Base-by-base conservation (phyloP, 2,329 filamentous ascomycete species). In the Tolypocladium paradoxum region DNA sequence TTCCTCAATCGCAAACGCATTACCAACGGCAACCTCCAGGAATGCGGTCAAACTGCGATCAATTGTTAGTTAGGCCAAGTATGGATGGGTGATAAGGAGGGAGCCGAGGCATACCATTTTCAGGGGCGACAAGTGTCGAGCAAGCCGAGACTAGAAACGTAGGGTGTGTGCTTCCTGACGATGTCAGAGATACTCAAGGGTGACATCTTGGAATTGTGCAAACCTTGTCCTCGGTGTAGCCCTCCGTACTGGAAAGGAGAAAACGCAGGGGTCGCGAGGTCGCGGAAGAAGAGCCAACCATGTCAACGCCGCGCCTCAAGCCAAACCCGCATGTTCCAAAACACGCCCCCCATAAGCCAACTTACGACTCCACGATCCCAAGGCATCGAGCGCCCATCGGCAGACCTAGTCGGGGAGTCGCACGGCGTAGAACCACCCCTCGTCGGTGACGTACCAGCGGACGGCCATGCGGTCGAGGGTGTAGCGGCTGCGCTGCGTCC, bases 361-460 rank as follows among this genome's bases (percentile, higher is more conserved):
- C 38, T 24, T 40, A 22, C 20, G 8, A 24, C 2, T 22, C 38
- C 16, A 3, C 43, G 6, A 16, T n/a, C 3, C 43, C 27, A 27
- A 43, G 22, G 22, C 7, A 16, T 24, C 20, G 7, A 27, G 6
- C 14, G 18, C 27, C 6, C 40, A 43, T 14, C 20, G 3, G 34
- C 20, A 27, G 3, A n/a, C 3, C 43, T 52, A 72, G 53, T 68
- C 65, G 33, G 75, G 71, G 49, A 82, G 68, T 51, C 79, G 75
- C 49, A 81, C 74, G 55, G 81, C 81, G 60, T 85, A 85, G 64
- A 84, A 84, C 62, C 75, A 72, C 29, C 82, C 81, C 53, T 76
- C 73, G 49, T 76, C 70, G 55, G 74, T 75, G 53, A 81, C 71
- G 62, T 79, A 84, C 82, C 82, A 85, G 53, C 79, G 75, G 59